Base-by-base conservation (phyloP, 176 grass and related monocot genomes). In the Pontederia crassipes region DNA sequence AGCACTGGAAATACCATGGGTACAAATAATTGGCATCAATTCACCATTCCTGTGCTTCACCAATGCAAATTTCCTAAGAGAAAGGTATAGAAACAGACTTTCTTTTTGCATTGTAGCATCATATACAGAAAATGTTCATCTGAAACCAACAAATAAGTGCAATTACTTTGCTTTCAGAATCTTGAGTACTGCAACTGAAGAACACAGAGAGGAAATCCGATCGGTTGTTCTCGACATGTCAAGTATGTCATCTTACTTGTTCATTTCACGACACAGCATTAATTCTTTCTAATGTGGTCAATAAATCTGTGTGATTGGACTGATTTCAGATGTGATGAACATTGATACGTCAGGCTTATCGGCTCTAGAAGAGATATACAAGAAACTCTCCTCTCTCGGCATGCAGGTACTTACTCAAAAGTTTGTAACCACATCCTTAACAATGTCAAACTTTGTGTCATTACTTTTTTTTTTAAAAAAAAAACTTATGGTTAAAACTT, bases 1-100 rank as follows among this genome's bases (percentile, higher is more conserved):
- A 12, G 84, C 84, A 18, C 58, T 60, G 52, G 55, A 47, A 52
- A 88, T 68, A n/a, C 79, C 73, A 0, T 64, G 45, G n/a, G 59
- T 91, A 17, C 64, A 74, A 17, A 51, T 81, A 8, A 71, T 92
- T 49, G 81, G 81, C 35, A 81, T 98, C 1, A 81, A 88, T 35
- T 74, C 87, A 47, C 90, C 93, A 18, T 98, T 85, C 62, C 79
- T 98, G 1, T 98, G 87, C 57, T 98, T 98, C 71, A 74, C 85
- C 47, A 98, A 88, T 59, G 79, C 87, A 68, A 92, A 76, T 69
- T 92, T 72, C 60, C 79, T 98, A 75, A 92, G 76, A 79, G 87
- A 98, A 68, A 98, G 81, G 93, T 91, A 81, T 4, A 27, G 27
- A 24, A 32, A 60, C 14, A 15, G 3, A 13, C 27, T 0, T 6